These are phyloP conservation scores for Cymbopogon flexuosus DNA, from an alignment of 202 grass and related monocot genomes.

Conservation along the genomic window DNA sequence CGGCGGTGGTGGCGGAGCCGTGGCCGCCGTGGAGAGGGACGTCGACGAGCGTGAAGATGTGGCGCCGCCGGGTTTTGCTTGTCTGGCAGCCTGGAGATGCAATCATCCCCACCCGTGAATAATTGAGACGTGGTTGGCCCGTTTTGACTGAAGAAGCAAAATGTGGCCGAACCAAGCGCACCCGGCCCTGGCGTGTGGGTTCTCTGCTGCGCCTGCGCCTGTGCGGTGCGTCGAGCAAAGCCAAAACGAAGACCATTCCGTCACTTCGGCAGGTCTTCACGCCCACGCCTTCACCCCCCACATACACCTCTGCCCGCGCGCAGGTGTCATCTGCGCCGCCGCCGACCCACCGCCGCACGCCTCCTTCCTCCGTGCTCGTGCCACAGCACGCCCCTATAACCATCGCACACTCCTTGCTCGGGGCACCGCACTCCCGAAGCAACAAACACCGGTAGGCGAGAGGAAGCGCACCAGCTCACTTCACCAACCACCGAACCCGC, in stretches of 20 bases:
- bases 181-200: neutral
- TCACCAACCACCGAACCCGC: neutral
- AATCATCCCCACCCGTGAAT: neutral
- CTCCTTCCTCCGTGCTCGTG: neutral
- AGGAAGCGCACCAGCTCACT: neutral
- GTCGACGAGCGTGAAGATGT: no score
- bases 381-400: neutral
- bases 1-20: no score
- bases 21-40: no score
- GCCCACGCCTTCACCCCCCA: neutral
- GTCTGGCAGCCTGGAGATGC: no score
- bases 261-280: neutral
- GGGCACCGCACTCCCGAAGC: neutral
- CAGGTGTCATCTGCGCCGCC: neutral
- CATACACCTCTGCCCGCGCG: neutral
- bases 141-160: neutral
- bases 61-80: no score
- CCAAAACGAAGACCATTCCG: neutral
- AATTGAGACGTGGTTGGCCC: neutral
- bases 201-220: neutral
- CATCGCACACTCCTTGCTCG: neutral
- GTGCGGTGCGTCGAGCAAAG: neutral
- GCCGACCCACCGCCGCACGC: neutral
- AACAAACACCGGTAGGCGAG: neutral
- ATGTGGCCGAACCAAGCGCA: neutral